phyloP scores from a whole-genome alignment of 768 basidiomycete genomes.

The Trametes coccinea region DNA sequence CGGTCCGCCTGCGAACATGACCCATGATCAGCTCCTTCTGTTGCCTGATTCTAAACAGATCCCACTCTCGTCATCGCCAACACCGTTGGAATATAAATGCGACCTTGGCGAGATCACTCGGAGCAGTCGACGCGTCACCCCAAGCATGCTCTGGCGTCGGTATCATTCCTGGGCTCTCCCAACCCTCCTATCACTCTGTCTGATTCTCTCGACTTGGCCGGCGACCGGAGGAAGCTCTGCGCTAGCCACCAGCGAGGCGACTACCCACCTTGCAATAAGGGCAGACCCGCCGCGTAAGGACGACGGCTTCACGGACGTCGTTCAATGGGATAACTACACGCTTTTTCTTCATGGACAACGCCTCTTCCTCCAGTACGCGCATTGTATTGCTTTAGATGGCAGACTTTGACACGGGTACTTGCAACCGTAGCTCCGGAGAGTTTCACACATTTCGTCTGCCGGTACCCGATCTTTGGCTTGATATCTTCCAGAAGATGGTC shows the following conservation, averaged over 20 bases:
- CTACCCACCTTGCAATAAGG: background rate
- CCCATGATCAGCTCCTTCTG: background rate
- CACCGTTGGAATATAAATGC: background rate
- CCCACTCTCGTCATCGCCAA: background rate
- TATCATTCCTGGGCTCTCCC: conserved; percentile 19
- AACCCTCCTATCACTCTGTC: conserved; percentile 16
- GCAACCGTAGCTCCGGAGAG: conserved; percentile 66
- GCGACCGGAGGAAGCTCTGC: background rate
- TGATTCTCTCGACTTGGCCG: conserved; percentile 22
- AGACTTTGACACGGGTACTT: conserved; percentile 8
- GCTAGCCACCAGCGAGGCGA: background rate
- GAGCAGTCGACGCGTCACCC: background rate
- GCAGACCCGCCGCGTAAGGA: conserved; percentile 30
- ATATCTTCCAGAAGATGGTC: conserved; percentile 79
- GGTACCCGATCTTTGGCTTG: conserved; percentile 78
- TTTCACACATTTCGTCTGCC: conserved; percentile 84
- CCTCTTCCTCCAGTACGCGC: conserved; percentile 64
- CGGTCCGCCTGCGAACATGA: background rate
- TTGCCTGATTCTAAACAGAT: background rate
- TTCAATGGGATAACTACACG: conserved; percentile 70
- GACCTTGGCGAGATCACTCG: background rate
- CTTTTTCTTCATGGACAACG: conserved; percentile 69
- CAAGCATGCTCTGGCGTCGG: conserved; percentile 13
- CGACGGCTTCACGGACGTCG: conserved; percentile 37
- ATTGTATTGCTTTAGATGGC: background rate